Evolutionary conservation across 2,329 filamentous ascomycete species (phyloP).

Genomic region (Gnomoniopsis smithogilvyi): DNA sequence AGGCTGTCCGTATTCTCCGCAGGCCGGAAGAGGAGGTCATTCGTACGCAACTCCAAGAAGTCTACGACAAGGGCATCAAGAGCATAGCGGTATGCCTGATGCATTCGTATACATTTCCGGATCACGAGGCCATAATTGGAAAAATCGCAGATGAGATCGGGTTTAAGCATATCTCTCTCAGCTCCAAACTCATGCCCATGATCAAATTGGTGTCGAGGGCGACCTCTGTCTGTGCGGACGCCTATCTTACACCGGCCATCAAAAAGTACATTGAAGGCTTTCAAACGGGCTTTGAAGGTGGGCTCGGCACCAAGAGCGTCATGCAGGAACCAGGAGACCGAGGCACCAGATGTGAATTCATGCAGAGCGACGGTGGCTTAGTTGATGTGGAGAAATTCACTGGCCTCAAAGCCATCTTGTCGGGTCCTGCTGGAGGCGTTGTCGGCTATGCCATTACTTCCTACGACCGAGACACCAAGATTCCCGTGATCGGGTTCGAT

Average conservation of each 20-base stretch:
- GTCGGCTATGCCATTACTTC: slow-evolving; percentile 91
- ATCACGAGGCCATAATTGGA: slow-evolving; percentile 78
- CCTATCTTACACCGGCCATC: slow-evolving; percentile 76
- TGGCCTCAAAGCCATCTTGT: slow-evolving; percentile 80
- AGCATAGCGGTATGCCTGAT: slow-evolving; percentile 89
- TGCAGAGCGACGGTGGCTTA: slow-evolving; percentile 80
- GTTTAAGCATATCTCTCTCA: slow-evolving; percentile 77
- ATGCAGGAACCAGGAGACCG: slow-evolving; percentile 60
- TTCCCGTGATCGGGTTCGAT: slow-evolving; percentile 89
- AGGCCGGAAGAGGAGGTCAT: slow-evolving; percentile 57
- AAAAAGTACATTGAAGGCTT: slow-evolving; percentile 74
- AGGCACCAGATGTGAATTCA: slow-evolving; percentile 86
- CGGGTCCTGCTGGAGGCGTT: slow-evolving; percentile 88
- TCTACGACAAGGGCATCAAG: slow-evolving; percentile 68
- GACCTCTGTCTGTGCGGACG: slow-evolving; percentile 75
- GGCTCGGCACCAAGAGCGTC: slow-evolving; percentile 72
- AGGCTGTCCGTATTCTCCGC: slow-evolving; percentile 68
- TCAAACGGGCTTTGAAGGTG: slow-evolving; percentile 75
- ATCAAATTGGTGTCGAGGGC: slow-evolving; percentile 76
- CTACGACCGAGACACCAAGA: slow-evolving; percentile 78
- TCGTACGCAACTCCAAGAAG: slow-evolving; percentile 57
- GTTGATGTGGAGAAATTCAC: slow-evolving; percentile 79
- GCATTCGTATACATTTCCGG: slow-evolving; percentile 88
- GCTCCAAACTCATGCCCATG: slow-evolving; percentile 85
- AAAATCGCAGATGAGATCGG: slow-evolving; percentile 75